Conservation (phyloP, 1,284 basidiomycete genomes). For the Irpex sp. region DNA sequence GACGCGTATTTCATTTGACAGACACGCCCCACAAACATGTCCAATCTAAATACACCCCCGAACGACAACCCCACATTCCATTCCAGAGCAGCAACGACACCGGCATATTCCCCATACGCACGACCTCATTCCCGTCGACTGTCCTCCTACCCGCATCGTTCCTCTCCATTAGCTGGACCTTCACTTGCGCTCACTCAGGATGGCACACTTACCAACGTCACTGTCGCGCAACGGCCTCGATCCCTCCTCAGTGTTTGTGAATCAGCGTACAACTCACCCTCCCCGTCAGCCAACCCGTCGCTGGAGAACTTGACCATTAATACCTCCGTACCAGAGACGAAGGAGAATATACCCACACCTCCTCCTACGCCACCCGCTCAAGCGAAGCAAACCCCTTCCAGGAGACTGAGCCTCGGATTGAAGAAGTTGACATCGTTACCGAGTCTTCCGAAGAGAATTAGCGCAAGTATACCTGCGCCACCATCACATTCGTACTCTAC, state of each 20-base stretch:
- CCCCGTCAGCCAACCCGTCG: background rate
- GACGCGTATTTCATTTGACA: background rate
- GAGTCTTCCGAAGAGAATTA: constrained; percentile 2
- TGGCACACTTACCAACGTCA: constrained; percentile 11
- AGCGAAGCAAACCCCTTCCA: constrained; percentile 2
- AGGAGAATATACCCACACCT: background rate
- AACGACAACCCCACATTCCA: background rate
- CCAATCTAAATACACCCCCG: background rate
- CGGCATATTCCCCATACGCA: background rate
- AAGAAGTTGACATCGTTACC: constrained; percentile 11
- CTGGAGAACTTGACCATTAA: background rate
- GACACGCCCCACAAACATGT: background rate
- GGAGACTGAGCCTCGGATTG: constrained; percentile 5
- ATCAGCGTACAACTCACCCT: constrained; percentile 11
- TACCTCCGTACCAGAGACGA: background rate
- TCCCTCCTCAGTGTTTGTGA: constrained; percentile 10
- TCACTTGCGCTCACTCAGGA: constrained; percentile 21
- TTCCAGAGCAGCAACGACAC: background rate
- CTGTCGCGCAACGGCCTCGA: constrained; percentile 9
- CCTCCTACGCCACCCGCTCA: background rate
- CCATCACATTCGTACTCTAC: background rate
- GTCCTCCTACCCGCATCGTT: constrained; percentile 16
- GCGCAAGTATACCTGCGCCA: background rate
- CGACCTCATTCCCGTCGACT: background rate
- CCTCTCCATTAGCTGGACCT: constrained; percentile 28